Evolutionary conservation across 768 basidiomycete species (phyloP).

Genomic region (Fistulinella prunicolor): DNA sequence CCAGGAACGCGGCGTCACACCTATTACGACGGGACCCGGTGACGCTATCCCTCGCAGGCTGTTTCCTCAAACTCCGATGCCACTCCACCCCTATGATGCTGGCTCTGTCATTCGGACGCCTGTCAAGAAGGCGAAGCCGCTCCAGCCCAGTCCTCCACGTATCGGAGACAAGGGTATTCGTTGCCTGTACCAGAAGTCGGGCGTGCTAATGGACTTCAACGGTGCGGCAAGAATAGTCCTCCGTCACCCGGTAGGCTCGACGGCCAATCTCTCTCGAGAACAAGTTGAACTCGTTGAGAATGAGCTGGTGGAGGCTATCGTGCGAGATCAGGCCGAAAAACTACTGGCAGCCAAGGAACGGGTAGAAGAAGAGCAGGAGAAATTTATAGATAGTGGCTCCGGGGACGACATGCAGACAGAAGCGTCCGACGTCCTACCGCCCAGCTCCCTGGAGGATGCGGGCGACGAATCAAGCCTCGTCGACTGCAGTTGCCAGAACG

Average conservation of each 20-base stretch:
- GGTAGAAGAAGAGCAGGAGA: constrained; percentile 2
- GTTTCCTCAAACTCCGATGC: constrained; percentile 22
- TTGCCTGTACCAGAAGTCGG: constrained; percentile 16
- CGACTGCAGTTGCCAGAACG: not conserved
- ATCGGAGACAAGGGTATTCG: constrained; percentile 30
- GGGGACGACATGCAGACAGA: constrained; percentile 22
- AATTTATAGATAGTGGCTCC: constrained; percentile 8
- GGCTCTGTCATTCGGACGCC: constrained; percentile 32
- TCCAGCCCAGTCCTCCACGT: constrained; percentile 28
- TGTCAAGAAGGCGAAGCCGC: constrained; percentile 25
- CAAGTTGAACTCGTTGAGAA: constrained; percentile 23
- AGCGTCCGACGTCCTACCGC: not conserved
- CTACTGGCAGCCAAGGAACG: constrained; percentile 10
- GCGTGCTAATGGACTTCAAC: constrained; percentile 11
- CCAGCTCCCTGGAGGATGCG: constrained; percentile 2
- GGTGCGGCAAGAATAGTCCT: constrained; percentile 18
- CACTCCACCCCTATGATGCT: constrained; percentile 21
- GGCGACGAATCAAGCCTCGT: too few relatives aligned
- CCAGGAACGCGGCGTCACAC: constrained; percentile 16
- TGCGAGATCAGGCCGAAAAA: constrained; percentile 9
- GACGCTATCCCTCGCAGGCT: not conserved
- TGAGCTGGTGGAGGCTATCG: constrained; percentile 9
- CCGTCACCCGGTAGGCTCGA: constrained; percentile 19
- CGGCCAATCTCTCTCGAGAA: constrained; percentile 23
- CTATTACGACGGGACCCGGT: not conserved